phyloP scores from a whole-genome alignment of 2,329 filamentous ascomycete genomes.

The Penicillium sp. region DNA sequence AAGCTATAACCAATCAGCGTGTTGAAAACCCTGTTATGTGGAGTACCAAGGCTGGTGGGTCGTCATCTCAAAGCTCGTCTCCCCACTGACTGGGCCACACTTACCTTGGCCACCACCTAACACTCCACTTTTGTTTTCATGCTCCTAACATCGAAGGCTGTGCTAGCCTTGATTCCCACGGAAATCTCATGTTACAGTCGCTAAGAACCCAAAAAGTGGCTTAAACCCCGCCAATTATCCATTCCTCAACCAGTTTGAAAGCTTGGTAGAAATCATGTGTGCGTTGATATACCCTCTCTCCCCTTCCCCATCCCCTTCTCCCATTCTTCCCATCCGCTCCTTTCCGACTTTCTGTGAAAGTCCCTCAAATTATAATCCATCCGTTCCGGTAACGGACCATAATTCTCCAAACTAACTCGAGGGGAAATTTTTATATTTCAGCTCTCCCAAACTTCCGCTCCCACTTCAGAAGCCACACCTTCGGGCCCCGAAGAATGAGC shows the following conservation, averaged over 20 bases:
- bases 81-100: constrained; percentile 4
- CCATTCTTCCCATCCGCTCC: not conserved
- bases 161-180: constrained; percentile 6
- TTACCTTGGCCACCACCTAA: not conserved
- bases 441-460: constrained; percentile 31
- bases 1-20: not conserved
- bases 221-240: constrained; percentile 14
- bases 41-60: not conserved
- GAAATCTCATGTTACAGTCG: not conserved
- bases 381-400: not conserved
- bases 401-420: not conserved
- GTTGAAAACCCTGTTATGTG: not conserved
- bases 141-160: constrained; percentile 2
- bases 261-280: constrained; percentile 24
- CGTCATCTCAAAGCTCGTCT: not conserved
- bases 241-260: constrained; percentile 9
- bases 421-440: constrained; percentile 3
- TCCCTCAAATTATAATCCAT: not conserved
- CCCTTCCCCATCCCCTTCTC: not conserved
- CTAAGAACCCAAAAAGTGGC: constrained; percentile 16
- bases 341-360: constrained; percentile 7
- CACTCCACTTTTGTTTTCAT: not conserved
- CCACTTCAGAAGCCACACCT: constrained; percentile 32
- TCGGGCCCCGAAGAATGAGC: constrained; percentile 34
- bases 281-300: constrained; percentile 5